A percentile compares a stretch with the other conserved stretches of the same genome.
Conservation (phyloP, 73 alveolate genomes). For the Blepharisma stoltei region DNA sequence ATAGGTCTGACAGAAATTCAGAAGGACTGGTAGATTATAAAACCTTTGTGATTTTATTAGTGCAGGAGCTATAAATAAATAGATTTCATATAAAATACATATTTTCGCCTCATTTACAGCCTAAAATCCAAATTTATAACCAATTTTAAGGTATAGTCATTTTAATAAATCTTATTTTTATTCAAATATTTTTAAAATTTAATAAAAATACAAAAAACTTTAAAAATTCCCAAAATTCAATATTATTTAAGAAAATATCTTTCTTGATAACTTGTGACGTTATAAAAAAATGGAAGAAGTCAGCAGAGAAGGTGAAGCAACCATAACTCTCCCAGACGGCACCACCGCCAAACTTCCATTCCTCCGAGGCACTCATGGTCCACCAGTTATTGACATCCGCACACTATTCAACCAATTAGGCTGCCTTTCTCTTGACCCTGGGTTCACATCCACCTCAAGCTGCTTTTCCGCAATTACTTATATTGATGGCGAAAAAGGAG, state of each 20-base stretch:
- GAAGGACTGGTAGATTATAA: conserved; percentile 16
- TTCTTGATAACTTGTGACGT: too few relatives aligned
- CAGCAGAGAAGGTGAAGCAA: neutral
- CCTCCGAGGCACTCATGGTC: conserved; percentile 66
- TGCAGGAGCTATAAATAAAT: neutral
- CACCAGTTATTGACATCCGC: conserved; percentile 72
- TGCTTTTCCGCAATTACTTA: conserved; percentile 78
- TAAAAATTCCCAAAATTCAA: too few relatives aligned
- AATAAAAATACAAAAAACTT: too few relatives aligned
- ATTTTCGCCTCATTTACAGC: too few relatives aligned
- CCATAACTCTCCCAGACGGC: conserved; percentile 70
- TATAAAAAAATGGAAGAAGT: too few relatives aligned
- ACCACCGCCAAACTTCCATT: conserved; percentile 55
- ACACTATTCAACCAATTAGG: conserved; percentile 61
- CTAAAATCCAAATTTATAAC: too few relatives aligned
- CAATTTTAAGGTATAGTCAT: too few relatives aligned
- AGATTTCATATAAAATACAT: too few relatives aligned
- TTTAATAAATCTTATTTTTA: too few relatives aligned
- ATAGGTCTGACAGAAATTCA: conserved; percentile 9
- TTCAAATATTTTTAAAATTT: too few relatives aligned
- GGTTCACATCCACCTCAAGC: conserved; percentile 69
- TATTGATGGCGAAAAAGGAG: conserved; percentile 85
- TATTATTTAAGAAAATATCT: too few relatives aligned
- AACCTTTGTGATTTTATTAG: conserved; percentile 10
- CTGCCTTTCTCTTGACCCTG: conserved; percentile 64